Evolutionary conservation across 2,329 filamentous ascomycete species (phyloP).

Genomic region (Dactylellina haptotyla): DNA sequence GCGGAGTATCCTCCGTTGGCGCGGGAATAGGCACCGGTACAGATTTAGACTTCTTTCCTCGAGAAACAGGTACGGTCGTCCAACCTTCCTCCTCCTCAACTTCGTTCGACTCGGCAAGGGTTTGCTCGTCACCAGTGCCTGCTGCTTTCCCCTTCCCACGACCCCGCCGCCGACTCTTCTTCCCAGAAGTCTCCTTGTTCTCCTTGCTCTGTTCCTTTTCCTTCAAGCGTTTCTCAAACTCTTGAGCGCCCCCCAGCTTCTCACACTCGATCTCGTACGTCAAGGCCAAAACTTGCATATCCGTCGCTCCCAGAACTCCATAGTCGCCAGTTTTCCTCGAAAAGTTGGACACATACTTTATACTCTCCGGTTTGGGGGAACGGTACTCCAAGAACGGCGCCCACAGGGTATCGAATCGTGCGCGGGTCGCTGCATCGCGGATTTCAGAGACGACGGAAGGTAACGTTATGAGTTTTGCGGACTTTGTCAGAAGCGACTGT

Average conservation of each 20-base stretch:
- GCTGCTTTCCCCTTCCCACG: not conserved
- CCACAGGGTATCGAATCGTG: slow-evolving; percentile 83
- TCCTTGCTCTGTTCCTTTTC: slow-evolving; percentile 7
- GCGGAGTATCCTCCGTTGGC: not conserved
- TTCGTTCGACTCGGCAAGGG: not conserved
- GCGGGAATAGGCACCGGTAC: not conserved
- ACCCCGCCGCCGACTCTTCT: slow-evolving; percentile 15
- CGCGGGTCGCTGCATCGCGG: slow-evolving; percentile 80
- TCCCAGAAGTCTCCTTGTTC: slow-evolving; percentile 1
- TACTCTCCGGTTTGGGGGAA: slow-evolving; percentile 77
- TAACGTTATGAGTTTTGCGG: slow-evolving; percentile 81
- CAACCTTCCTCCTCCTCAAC: slow-evolving; percentile 25
- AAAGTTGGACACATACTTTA: slow-evolving; percentile 84
- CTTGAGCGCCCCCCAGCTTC: slow-evolving; percentile 68
- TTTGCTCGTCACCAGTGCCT: not conserved
- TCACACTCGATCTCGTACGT: slow-evolving; percentile 96
- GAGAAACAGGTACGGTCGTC: slow-evolving; percentile 33
- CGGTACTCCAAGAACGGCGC: slow-evolving; percentile 84
- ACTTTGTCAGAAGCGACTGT: slow-evolving; percentile 80
- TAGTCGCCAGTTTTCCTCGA: slow-evolving; percentile 89
- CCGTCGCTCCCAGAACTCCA: slow-evolving; percentile 84
- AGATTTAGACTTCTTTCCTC: slow-evolving; percentile 11
- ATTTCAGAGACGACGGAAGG: slow-evolving; percentile 89
- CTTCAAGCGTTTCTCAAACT: slow-evolving; percentile 25
- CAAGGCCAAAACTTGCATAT: slow-evolving; percentile 88